A percentile compares a stretch with the other conserved stretches of the same genome.
Conservation (phyloP, 768 basidiomycete genomes). For the Astraeus odoratus region DNA sequence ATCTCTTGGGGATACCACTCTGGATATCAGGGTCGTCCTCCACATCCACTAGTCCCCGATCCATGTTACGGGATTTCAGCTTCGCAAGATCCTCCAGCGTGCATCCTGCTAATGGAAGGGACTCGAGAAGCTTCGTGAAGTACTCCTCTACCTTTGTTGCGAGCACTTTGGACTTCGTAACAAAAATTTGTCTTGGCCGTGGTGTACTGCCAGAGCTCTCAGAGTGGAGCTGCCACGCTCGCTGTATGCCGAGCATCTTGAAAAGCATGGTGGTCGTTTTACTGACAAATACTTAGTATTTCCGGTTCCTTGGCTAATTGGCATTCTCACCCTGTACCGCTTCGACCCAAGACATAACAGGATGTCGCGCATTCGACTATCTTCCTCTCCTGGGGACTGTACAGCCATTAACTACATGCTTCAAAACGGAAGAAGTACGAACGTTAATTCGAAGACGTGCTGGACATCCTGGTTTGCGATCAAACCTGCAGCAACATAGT, state of each 20-base stretch:
- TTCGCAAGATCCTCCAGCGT: slow-evolving; percentile 33
- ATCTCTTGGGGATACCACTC: slow-evolving; percentile 35
- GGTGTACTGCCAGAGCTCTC: slow-evolving; percentile 18
- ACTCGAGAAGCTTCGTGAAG: slow-evolving; percentile 44
- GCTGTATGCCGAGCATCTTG: slow-evolving; percentile 66
- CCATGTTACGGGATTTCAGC: slow-evolving; percentile 15
- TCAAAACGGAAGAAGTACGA: not conserved
- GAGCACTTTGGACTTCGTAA: slow-evolving; percentile 62
- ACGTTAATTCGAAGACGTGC: slow-evolving; percentile 23
- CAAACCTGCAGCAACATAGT: slow-evolving; percentile 11
- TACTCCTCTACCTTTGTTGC: slow-evolving; percentile 68
- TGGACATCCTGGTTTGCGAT: slow-evolving; percentile 19
- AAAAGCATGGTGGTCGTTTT: slow-evolving; percentile 76
- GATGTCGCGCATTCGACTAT: slow-evolving; percentile 56
- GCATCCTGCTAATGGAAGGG: slow-evolving; percentile 32
- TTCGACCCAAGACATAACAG: slow-evolving; percentile 62
- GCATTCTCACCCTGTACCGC: slow-evolving; percentile 65
- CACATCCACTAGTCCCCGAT: slow-evolving; percentile 27
- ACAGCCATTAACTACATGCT: slow-evolving; percentile 10
- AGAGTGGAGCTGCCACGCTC: slow-evolving; percentile 38
- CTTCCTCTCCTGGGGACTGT: slow-evolving; percentile 40
- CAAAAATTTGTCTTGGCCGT: slow-evolving; percentile 62
- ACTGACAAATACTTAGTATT: slow-evolving; percentile 24
- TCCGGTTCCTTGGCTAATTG: not conserved
- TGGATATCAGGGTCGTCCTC: slow-evolving; percentile 30